Conservation (phyloP, 192 early-diverging fungal species). For the Pilaira anomala region DNA sequence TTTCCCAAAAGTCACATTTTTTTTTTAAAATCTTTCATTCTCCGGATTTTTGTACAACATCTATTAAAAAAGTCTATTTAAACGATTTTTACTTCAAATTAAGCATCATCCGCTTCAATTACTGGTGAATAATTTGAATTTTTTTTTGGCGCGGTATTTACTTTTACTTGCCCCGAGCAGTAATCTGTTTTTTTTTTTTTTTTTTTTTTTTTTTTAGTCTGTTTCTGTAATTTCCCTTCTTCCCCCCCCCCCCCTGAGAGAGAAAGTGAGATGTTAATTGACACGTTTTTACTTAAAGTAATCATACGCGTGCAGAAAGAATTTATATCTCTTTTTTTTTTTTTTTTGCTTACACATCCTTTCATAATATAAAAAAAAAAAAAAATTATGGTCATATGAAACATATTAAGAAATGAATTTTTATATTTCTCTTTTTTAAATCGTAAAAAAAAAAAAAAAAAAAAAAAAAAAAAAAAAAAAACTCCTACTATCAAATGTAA, state of each 20-base stretch:
- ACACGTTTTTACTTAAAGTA: neutral
- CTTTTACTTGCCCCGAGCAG: neutral
- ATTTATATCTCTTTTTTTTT: neutral
- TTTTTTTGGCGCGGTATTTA: constrained; percentile 4
- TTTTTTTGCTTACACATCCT: too few species aligned
- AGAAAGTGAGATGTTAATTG: too few species aligned
- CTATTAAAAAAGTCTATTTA: constrained; percentile 1
- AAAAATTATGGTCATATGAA: too few species aligned
- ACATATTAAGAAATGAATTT: too few species aligned
- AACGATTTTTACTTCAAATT: neutral
- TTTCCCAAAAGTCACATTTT: constrained; percentile 15
- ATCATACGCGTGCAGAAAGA: neutral
- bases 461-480: too few species aligned
- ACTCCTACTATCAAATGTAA: too few species aligned
- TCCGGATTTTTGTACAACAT: constrained; percentile 6
- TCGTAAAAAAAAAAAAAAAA: too few species aligned
- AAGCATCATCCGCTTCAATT: constrained; percentile 9
- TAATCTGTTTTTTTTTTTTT: neutral
- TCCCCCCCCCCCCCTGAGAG: too few species aligned
- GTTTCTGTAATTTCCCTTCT: too few species aligned
- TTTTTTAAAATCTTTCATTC: too few species aligned
- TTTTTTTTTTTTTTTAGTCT: neutral
- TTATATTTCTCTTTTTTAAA: too few species aligned
- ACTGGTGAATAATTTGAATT: neutral
- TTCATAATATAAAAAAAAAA: too few species aligned